phyloP scores from a whole-genome alignment of 73 alveolate genomes.

The Paramecium sexaurelia region DNA sequence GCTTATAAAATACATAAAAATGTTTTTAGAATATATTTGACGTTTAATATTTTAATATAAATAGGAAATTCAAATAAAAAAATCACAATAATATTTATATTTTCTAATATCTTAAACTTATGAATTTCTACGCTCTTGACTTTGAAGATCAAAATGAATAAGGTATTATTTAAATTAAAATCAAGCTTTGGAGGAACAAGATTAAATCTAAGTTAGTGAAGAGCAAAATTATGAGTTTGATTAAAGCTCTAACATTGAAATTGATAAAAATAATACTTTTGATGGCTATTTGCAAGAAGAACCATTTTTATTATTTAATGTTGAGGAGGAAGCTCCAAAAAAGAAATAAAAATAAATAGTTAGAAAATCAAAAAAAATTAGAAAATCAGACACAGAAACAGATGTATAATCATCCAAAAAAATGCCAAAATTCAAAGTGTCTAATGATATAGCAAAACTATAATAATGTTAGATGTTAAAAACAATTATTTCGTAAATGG shows the following conservation, averaged over 20 bases:
- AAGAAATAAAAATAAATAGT: not conserved
- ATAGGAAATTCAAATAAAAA: not conserved
- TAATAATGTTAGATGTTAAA: constrained; percentile 24
- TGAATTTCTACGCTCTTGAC: constrained; percentile 33
- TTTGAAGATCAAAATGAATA: not conserved
- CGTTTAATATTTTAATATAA: not conserved
- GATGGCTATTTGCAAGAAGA: constrained; percentile 45
- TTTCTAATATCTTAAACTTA: constrained; percentile 1
- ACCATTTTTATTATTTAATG: constrained; percentile 10
- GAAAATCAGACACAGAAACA: constrained; percentile 53
- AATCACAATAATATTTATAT: not conserved
- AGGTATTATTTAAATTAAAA: not conserved
- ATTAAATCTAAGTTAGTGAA: not conserved
- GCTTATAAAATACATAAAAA: too few species aligned
- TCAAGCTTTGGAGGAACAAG: not conserved
- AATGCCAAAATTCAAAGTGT: not conserved
- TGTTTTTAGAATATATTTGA: too few species aligned
- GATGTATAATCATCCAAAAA: not conserved
- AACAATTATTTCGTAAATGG: constrained; percentile 38
- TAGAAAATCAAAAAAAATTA: constrained; percentile 21
- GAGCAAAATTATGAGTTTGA: not conserved
- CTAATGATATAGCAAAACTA: constrained; percentile 22
- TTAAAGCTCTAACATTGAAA: not conserved
- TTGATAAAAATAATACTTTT: constrained; percentile 2
- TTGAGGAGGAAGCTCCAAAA: constrained; percentile 29